Conservation (phyloP, 83 land plant species). For the Thuja plicata region DNA sequence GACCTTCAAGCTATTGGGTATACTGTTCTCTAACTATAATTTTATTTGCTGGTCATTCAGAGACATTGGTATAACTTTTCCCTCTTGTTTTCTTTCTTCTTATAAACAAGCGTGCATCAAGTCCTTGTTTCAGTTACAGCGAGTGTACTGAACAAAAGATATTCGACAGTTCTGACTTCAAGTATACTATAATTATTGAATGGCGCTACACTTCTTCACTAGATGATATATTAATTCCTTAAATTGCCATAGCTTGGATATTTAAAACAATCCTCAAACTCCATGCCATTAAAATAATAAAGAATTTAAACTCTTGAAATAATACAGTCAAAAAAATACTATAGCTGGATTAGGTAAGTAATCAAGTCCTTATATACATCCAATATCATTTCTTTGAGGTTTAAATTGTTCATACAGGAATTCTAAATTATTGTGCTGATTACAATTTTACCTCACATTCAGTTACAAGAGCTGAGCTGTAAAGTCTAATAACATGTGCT, state of each 20-base stretch:
- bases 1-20: not conserved
- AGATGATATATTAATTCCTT: not conserved
- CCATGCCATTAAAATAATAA: not conserved
- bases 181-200: not conserved
- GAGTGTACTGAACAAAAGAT: not conserved
- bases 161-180: not conserved
- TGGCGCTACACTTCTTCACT: not conserved
- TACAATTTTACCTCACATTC: conserved; percentile 82
- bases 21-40: not conserved
- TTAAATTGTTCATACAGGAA: not conserved
- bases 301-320: not conserved
- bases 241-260: not conserved
- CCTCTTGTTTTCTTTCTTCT: not conserved
- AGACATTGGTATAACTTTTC: not conserved
- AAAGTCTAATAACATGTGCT: conserved; percentile 90
- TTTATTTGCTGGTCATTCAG: not conserved
- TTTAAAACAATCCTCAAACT: not conserved
- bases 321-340: not conserved
- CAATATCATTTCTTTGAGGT: not conserved
- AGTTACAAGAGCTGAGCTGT: conserved; percentile 81
- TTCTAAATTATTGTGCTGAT: not conserved
- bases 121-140: not conserved
- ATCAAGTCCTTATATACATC: not conserved
- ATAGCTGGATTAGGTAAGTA: not conserved
- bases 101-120: not conserved